phyloP scores from a whole-genome alignment of 768 basidiomycete species.

The Agaricus sinodeliciosus region DNA sequence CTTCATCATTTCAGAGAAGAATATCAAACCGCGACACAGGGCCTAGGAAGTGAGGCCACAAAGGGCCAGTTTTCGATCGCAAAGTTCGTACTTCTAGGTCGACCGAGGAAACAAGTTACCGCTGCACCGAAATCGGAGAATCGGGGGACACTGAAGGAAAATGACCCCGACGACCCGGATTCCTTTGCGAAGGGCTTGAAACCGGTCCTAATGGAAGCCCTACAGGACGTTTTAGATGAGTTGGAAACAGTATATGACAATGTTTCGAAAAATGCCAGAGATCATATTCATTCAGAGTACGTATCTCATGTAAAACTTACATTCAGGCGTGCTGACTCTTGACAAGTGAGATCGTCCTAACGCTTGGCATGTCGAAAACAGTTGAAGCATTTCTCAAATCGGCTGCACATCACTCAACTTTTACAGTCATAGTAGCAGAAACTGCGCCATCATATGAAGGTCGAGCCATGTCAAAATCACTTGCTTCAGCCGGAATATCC shows the following conservation, averaged over 20 bases:
- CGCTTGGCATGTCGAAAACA: constrained; percentile 86
- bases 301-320: constrained; percentile 18
- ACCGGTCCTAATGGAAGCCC: constrained; percentile 94
- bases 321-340: neutral
- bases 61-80: constrained; percentile 60
- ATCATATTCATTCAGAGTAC: constrained; percentile 98
- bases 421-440: constrained; percentile 94
- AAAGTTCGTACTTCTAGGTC: constrained; percentile 77
- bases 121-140: constrained; percentile 39
- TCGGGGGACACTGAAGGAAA: constrained; percentile 55
- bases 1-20: constrained; percentile 94
- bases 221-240: constrained; percentile 94
- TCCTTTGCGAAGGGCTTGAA: constrained; percentile 75
- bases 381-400: constrained; percentile 92
- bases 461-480: constrained; percentile 73
- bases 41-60: constrained; percentile 27
- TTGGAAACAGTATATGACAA: constrained; percentile 94
- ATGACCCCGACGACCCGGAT: constrained; percentile 71
- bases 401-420: constrained; percentile 85
- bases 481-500: constrained; percentile 78
- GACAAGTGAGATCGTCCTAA: constrained; percentile 79
- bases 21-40: constrained; percentile 72
- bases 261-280: constrained; percentile 88
- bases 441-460: constrained; percentile 90
- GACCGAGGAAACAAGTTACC: constrained; percentile 49